Base-by-base conservation (phyloP, 208 protist species). In the Acanthamoeba culbertsoni region DNA sequence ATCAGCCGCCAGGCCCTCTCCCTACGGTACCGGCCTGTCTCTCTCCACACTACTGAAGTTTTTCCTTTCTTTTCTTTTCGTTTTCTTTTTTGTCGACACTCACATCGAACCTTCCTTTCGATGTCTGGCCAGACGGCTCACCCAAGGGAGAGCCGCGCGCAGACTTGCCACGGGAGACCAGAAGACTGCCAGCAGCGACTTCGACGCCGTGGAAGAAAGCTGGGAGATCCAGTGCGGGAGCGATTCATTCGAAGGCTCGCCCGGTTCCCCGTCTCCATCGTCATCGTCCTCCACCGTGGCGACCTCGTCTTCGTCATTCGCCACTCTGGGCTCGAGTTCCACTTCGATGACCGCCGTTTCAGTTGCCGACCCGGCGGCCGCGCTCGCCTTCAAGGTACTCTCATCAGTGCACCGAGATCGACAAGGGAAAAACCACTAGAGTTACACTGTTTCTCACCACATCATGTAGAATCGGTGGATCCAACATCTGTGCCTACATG, bases 381-480 rank as follows among this genome's bases (percentile, higher is more conserved):
- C 42, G 68, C 68, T 45, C 18, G 68, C 68, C 2, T 79, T 79
- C 68, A 79, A 48, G 59, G 59, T 68, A n/a, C n/a, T n/a, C n/a
- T n/a, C n/a, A n/a, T n/a, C n/a, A n/a, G 28, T 7, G 48, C 48
- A 55, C 23, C 28, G 31, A 10, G 7, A 68, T 68, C 59, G n/a
- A 28, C 59, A n/a, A n/a, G n/a, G n/a, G n/a, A n/a, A n/a, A n/a
- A n/a, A n/a, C n/a, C n/a, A n/a, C n/a, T n/a, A n/a, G n/a, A n/a
- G n/a, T n/a, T n/a, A n/a, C n/a, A n/a, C n/a, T n/a, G n/a, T n/a
- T n/a, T n/a, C n/a, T n/a, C n/a, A n/a, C n/a, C n/a, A n/a, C n/a
- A n/a, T n/a, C n/a, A n/a, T n/a, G n/a, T n/a, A n/a, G 68, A 79
- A 79, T 20, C 68, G 68, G 1, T 79, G 68, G 68, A 79, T 79